Conservation (phyloP, 2,329 filamentous ascomycete species). For the Fusarium luffae region DNA sequence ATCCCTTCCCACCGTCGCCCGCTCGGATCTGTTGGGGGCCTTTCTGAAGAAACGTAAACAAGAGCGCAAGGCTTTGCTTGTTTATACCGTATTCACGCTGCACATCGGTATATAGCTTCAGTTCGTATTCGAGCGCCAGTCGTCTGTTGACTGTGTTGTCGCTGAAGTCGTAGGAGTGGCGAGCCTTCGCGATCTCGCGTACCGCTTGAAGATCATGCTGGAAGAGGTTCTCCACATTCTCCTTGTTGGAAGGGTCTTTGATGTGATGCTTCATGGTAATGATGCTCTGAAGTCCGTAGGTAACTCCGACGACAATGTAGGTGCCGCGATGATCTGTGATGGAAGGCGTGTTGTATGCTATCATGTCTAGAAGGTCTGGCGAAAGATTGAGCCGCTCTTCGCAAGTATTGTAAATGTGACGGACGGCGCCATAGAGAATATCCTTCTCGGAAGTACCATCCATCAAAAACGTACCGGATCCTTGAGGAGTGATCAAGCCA, state of each 20-base stretch:
- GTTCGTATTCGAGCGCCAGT: slow-evolving; percentile 8
- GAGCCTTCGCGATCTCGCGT: background rate
- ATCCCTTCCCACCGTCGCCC: background rate
- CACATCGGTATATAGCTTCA: slow-evolving; percentile 28
- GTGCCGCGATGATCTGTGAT: too few relatives aligned
- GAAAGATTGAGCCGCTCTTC: background rate
- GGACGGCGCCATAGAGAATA: background rate
- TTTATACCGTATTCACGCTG: background rate
- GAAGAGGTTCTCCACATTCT: background rate
- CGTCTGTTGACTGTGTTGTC: background rate
- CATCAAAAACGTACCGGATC: slow-evolving; percentile 18
- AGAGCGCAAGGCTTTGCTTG: background rate
- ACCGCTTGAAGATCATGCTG: slow-evolving; percentile 8
- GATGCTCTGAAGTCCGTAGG: slow-evolving; percentile 27
- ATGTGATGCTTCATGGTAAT: slow-evolving; percentile 1
- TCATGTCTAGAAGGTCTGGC: rapidly evolving
- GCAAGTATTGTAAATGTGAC: slow-evolving; percentile 1
- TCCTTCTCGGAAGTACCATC: background rate
- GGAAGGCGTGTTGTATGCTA: rapidly evolving
- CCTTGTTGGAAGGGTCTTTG: background rate
- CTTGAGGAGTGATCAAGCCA: background rate
- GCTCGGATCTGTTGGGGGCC: background rate
- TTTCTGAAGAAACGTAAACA: slow-evolving; percentile 1
- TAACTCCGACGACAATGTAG: slow-evolving; percentile 24
- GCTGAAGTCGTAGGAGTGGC: background rate